Percentiles rank a stretch among this genome's conserved stretches.
These are phyloP conservation scores for Henckelia pumila DNA, from an alignment of 257 asterid species.

Conservation along the genomic window DNA sequence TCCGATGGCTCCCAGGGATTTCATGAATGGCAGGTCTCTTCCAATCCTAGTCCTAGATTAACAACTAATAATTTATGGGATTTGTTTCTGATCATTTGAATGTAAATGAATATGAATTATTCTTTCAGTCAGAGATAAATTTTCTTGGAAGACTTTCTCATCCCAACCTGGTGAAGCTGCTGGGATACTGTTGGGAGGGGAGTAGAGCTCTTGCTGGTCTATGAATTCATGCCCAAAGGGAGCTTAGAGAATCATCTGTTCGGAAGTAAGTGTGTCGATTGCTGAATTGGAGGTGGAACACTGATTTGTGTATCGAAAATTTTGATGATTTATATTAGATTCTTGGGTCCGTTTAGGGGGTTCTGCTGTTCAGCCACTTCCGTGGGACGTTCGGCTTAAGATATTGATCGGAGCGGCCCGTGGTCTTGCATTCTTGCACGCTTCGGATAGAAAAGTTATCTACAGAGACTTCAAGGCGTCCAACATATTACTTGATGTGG, in stretches of 20 bases:
- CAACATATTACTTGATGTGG: slow-evolving; percentile 54
- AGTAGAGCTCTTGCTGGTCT: slow-evolving; percentile 71
- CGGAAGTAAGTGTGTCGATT: slow-evolving; percentile 56
- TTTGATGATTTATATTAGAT: no score
- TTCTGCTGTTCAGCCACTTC: slow-evolving; percentile 47
- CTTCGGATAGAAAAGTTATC: slow-evolving; percentile 41
- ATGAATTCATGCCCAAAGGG: slow-evolving; percentile 91
- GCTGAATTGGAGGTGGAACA: background rate
- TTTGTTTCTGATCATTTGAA: background rate
- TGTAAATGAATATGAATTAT: background rate
- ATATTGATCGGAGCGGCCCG: slow-evolving; percentile 51
- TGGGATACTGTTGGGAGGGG: slow-evolving; percentile 90
- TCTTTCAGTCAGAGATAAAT: slow-evolving; percentile 71
- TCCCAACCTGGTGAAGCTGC: slow-evolving; percentile 74
- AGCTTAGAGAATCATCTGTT: slow-evolving; percentile 96
- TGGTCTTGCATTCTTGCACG: slow-evolving; percentile 53
- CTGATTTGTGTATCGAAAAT: background rate
- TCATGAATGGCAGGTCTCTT: slow-evolving; percentile 74
- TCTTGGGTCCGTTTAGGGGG: slow-evolving; percentile 39
- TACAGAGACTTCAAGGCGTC: slow-evolving; percentile 58
- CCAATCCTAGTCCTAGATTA: no score
- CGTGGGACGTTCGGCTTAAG: slow-evolving; percentile 49
- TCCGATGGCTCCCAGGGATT: slow-evolving; percentile 70
- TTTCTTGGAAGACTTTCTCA: slow-evolving; percentile 82
- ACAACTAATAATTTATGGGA: no score